A percentile compares a stretch with the other conserved stretches of the same genome.
Conservation (phyloP, 495 filamentous ascomycete species). For the Talaromyces liani region DNA sequence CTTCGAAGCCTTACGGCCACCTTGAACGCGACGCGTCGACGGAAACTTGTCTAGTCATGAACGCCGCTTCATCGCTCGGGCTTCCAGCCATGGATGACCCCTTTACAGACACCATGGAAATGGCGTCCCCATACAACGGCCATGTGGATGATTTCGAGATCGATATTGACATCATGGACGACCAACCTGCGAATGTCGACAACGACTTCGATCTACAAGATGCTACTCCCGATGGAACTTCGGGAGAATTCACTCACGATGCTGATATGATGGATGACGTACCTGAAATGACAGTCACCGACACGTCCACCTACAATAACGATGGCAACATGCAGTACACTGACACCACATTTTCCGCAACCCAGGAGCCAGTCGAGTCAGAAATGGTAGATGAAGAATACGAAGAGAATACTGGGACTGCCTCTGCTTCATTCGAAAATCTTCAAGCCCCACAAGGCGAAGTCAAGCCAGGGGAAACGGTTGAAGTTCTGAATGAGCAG, state of each 20-base stretch:
- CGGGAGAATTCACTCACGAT: conserved; percentile 27
- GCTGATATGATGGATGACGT: conserved; percentile 45
- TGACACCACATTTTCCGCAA: conserved; percentile 27
- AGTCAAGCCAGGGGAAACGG: neutral
- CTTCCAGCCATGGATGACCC: conserved; percentile 36
- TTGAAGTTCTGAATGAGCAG: neutral
- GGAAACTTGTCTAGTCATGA: conserved; percentile 22
- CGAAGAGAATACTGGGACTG: conserved; percentile 25
- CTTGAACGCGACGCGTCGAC: conserved; percentile 1
- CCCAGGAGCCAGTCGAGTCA: conserved; percentile 28
- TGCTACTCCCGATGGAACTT: conserved; percentile 24
- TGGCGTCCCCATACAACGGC: conserved; percentile 40
- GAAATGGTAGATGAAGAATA: conserved; percentile 41
- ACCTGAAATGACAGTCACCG: conserved; percentile 33
- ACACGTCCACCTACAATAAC: conserved; percentile 23
- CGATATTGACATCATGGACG: conserved; percentile 60
- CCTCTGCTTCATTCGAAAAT: conserved; percentile 21
- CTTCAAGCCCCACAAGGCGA: neutral
- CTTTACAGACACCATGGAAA: conserved; percentile 47
- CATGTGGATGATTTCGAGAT: conserved; percentile 66
- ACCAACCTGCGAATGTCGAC: conserved; percentile 42
- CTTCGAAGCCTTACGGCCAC: neutral
- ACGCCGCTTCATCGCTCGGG: conserved; percentile 23
- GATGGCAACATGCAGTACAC: conserved; percentile 22
- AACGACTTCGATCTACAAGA: conserved; percentile 58